Evolutionary conservation across 2,329 filamentous ascomycete genomes (phyloP).

Genomic region (Ascochyta lentis): DNA sequence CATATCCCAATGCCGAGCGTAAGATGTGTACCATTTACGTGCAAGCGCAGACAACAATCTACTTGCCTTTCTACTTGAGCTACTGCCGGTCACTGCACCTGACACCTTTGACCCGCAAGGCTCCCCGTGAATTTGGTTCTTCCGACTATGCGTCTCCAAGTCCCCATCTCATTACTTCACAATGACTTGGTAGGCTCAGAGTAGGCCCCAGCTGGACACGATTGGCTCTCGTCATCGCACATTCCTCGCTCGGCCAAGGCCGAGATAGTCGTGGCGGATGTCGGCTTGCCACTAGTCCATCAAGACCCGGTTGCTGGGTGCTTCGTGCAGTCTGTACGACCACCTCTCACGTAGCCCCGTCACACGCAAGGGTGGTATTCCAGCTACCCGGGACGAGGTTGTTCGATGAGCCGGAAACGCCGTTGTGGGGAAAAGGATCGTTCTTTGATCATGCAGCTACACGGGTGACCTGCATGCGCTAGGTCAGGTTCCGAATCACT

Average conservation of each 20-base stretch:
- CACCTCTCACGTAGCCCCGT: slow-evolving; percentile 27
- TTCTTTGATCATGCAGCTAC: slow-evolving; percentile 36
- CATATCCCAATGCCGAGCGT: neutral
- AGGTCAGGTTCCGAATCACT: slow-evolving; percentile 19
- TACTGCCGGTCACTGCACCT: slow-evolving; percentile 5
- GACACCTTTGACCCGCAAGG: neutral
- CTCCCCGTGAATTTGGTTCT: neutral
- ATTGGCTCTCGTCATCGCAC: slow-evolving; percentile 3
- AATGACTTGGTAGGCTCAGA: neutral
- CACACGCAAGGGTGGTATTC: slow-evolving; percentile 37
- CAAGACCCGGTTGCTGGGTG: slow-evolving; percentile 41
- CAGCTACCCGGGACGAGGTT: slow-evolving; percentile 34
- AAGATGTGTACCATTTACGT: neutral
- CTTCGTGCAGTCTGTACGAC: slow-evolving; percentile 33
- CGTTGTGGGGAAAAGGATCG: slow-evolving; percentile 34
- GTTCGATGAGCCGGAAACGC: slow-evolving; percentile 37
- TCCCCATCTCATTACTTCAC: neutral
- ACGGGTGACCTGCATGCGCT: slow-evolving; percentile 39
- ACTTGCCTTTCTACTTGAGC: neutral
- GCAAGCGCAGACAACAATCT: slow-evolving; percentile 1
- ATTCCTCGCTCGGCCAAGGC: slow-evolving; percentile 36
- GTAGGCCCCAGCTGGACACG: neutral
- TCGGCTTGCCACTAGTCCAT: slow-evolving; percentile 32
- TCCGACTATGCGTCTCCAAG: neutral
- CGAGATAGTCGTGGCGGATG: slow-evolving; percentile 28